Percentiles rank a stretch among this genome's conserved stretches.
phyloP scores from a whole-genome alignment of 164 flowering plant genomes.

The Saururus chinensis region DNA sequence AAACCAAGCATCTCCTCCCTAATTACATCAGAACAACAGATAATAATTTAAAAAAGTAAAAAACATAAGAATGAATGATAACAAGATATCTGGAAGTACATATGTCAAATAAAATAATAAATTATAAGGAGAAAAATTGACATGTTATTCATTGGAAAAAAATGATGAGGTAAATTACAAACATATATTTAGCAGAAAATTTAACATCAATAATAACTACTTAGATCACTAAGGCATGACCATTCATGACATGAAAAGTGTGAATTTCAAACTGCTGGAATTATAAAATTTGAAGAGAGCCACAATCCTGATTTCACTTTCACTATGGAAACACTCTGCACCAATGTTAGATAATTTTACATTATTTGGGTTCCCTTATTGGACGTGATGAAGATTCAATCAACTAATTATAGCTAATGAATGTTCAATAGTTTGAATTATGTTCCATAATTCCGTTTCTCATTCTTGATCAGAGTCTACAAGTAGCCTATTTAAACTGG shows the following conservation, averaged over 20 bases:
- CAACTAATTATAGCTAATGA: not conserved
- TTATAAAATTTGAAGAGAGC: too few species aligned
- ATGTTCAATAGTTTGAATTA: not conserved
- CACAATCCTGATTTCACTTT: not conserved
- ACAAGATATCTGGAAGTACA: not conserved
- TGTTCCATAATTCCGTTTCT: too few species aligned
- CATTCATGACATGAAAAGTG: not conserved
- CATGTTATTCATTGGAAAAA: not conserved
- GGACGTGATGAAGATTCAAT: too few species aligned
- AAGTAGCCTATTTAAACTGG: too few species aligned
- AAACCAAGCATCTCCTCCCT: slow-evolving; percentile 99
- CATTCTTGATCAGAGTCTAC: too few species aligned
- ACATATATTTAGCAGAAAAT: not conserved
- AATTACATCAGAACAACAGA: slow-evolving; percentile 5
- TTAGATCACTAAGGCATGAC: not conserved
- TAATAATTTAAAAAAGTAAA: not conserved
- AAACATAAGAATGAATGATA: not conserved
- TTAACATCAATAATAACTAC: not conserved
- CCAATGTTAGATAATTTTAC: not conserved
- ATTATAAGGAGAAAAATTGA: not conserved
- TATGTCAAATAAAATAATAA: not conserved
- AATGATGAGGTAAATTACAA: not conserved
- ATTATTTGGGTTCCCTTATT: not conserved
- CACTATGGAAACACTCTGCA: not conserved
- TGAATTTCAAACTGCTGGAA: too few species aligned